phyloP scores from a whole-genome alignment of 1,284 basidiomycete species.

The Ustilago shanxiensis region DNA sequence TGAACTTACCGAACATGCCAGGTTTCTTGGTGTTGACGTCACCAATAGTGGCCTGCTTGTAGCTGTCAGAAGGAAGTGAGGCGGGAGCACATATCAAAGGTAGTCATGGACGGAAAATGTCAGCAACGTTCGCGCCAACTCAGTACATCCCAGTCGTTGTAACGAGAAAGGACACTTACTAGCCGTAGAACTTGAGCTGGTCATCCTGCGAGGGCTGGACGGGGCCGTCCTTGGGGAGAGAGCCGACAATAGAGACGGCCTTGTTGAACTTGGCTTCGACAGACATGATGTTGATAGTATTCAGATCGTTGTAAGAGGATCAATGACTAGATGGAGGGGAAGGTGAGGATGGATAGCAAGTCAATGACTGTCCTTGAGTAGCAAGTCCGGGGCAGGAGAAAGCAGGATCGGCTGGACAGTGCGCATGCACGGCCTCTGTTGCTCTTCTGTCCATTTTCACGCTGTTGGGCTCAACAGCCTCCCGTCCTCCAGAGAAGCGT shows the following conservation, averaged over 20 bases:
- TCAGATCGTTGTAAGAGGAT: neutral
- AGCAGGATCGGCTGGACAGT: neutral
- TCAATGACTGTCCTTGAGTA: neutral
- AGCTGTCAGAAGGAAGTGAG: conserved; percentile 36
- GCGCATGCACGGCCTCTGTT: conserved; percentile 2
- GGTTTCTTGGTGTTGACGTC: conserved; percentile 67
- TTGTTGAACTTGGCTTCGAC: conserved; percentile 62
- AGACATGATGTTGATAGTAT: conserved; percentile 36
- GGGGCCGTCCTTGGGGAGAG: conserved; percentile 60
- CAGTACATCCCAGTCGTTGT: neutral
- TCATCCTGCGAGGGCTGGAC: conserved; percentile 65
- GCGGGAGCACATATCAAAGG: neutral
- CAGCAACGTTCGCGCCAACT: neutral
- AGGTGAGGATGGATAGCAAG: neutral
- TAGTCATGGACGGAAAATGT: neutral
- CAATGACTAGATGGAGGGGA: neutral
- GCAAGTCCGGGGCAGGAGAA: neutral
- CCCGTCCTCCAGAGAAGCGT: neutral
- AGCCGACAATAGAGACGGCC: conserved; percentile 56
- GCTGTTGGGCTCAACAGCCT: neutral
- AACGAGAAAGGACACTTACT: conserved; percentile 35
- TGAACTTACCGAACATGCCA: conserved; percentile 65
- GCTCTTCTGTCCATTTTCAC: neutral
- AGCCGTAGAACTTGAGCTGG: conserved; percentile 68
- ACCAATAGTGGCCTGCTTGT: conserved; percentile 69